These are phyloP conservation scores for Collybia nuda DNA, from an alignment of 768 basidiomycete genomes.

Conservation along the genomic window DNA sequence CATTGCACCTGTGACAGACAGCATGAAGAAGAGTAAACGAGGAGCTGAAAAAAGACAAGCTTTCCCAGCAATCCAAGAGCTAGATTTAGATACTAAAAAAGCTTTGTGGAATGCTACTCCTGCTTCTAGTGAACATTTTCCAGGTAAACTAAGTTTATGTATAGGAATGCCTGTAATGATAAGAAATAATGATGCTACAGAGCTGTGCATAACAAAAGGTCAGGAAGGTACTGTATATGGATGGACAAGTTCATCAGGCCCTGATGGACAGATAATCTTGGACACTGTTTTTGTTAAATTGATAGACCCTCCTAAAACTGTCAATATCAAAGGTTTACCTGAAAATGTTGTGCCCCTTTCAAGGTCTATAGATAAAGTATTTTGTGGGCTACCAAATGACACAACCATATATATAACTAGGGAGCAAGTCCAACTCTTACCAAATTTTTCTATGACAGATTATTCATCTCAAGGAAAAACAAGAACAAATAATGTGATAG, in stretches of 20 bases:
- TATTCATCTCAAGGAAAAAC: slow-evolving; percentile 26
- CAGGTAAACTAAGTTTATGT: slow-evolving; percentile 18
- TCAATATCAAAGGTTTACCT: background rate
- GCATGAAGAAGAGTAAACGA: background rate
- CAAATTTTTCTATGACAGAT: background rate
- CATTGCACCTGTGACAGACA: slow-evolving; percentile 1
- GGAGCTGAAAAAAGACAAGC: no score
- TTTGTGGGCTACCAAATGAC: background rate
- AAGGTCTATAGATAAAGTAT: background rate
- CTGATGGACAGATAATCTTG: background rate
- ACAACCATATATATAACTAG: background rate
- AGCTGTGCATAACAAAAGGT: background rate
- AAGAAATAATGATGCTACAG: slow-evolving; percentile 14
- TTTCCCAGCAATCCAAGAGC: no score
- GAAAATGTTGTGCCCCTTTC: background rate
- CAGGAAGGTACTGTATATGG: background rate
- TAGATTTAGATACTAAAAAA: slow-evolving; percentile 1
- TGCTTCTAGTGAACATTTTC: slow-evolving; percentile 3
- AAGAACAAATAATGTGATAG: slow-evolving; percentile 23
- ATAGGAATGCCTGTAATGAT: slow-evolving; percentile 22
- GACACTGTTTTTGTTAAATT: background rate
- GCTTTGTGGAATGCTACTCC: slow-evolving; percentile 2
- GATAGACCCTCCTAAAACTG: background rate
- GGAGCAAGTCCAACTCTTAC: background rate
- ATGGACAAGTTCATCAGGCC: background rate